phyloP scores from a whole-genome alignment of 2,329 filamentous ascomycete genomes.

The Exophiala dermatitidis region DNA sequence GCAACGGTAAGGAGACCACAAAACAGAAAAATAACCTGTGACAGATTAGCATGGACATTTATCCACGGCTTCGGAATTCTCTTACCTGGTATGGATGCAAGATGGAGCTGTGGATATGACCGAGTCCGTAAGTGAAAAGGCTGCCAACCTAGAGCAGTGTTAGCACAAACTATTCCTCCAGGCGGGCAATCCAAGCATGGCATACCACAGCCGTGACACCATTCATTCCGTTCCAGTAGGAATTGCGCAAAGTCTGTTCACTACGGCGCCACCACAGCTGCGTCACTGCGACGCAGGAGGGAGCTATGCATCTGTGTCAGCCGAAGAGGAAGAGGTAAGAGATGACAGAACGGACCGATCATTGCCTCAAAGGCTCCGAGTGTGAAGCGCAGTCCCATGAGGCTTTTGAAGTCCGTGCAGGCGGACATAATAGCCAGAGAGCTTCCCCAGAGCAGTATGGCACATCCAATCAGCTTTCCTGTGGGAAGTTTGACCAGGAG shows the following conservation, averaged over 20 bases:
- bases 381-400: neutral
- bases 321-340: neutral
- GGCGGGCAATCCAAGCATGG: neutral
- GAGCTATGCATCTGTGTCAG: neutral
- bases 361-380: neutral
- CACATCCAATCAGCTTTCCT: slow-evolving; percentile 51
- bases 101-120: slow-evolving; percentile 46
- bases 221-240: slow-evolving; percentile 32
- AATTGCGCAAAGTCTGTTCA: slow-evolving; percentile 40
- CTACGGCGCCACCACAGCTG: slow-evolving; percentile 44
- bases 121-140: slow-evolving; percentile 46
- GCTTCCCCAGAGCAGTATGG: slow-evolving; percentile 48
- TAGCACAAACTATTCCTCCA: neutral
- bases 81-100: slow-evolving; percentile 51
- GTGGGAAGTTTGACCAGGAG: slow-evolving; percentile 54
- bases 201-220: slow-evolving; percentile 43
- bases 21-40: slow-evolving; percentile 46
- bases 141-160: slow-evolving; percentile 36
- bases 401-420: slow-evolving; percentile 20
- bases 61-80: neutral
- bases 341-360: neutral
- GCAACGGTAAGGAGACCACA: slow-evolving; percentile 46
- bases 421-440: slow-evolving; percentile 42
- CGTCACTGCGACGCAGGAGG: neutral
- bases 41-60: neutral